Evolutionary conservation across 169 alveolate species (phyloP).

Genomic region (Cardiosporidium cionae): DNA sequence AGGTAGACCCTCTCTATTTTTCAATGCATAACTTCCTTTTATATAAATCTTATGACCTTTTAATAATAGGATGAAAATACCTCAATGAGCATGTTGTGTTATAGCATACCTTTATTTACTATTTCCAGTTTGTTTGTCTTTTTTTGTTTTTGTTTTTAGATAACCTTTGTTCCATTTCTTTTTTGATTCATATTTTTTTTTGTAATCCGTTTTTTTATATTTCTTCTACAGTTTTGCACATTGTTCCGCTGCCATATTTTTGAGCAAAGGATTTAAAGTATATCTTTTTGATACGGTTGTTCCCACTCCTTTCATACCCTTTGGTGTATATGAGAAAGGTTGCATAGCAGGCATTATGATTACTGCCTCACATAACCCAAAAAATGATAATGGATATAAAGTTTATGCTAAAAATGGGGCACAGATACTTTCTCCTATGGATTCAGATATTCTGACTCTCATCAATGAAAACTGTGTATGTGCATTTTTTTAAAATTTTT

Average conservation of each 20-base stretch:
- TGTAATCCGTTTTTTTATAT: too few species aligned
- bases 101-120: too few species aligned
- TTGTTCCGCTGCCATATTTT: slow-evolving; percentile 66
- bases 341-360: slow-evolving; percentile 65
- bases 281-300: slow-evolving; percentile 41
- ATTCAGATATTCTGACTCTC: slow-evolving; percentile 36
- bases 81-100: too few species aligned
- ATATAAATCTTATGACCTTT: too few species aligned
- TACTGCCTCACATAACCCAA: slow-evolving; percentile 77
- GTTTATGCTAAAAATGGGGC: slow-evolving; percentile 68
- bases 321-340: slow-evolving; percentile 37
- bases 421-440: slow-evolving; percentile 61
- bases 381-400: slow-evolving; percentile 65
- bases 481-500: too few species aligned
- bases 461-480: slow-evolving; percentile 47
- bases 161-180: too few species aligned
- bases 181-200: too few species aligned
- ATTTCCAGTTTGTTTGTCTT: too few species aligned
- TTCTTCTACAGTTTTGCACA: slow-evolving; percentile 46
- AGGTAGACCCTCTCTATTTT: too few species aligned
- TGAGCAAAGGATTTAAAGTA: slow-evolving; percentile 53
- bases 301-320: slow-evolving; percentile 71
- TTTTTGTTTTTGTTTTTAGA: too few species aligned
- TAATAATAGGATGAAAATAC: too few species aligned
- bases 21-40: too few species aligned